These are phyloP conservation scores for Cyclotella atomus DNA, from an alignment of 108 stramenopile genomes.

Conservation along the genomic window DNA sequence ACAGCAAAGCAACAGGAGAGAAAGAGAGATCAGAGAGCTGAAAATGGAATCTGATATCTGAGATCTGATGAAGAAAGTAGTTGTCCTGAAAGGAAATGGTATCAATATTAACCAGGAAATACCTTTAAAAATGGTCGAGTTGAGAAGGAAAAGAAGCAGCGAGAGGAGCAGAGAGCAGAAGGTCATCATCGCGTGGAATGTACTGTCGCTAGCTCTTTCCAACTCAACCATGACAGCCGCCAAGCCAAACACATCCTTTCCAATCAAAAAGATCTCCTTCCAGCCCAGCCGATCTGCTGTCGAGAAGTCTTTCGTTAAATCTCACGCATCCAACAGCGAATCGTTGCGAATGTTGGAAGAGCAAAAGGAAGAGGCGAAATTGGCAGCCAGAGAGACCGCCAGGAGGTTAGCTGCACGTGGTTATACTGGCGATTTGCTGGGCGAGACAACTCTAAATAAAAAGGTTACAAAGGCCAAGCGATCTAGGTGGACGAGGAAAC, in stretches of 20 bases:
- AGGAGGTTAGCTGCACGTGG: constrained; percentile 15
- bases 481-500: not conserved
- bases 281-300: not conserved
- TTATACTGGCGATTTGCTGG: not conserved
- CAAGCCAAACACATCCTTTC: constrained; percentile 2
- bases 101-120: too few relatives aligned
- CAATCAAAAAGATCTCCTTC: constrained; percentile 12
- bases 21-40: too few relatives aligned
- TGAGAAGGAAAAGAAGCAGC: too few relatives aligned
- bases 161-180: too few relatives aligned
- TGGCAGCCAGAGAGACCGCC: constrained; percentile 13
- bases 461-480: not conserved
- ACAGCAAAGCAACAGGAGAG: too few relatives aligned
- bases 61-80: too few relatives aligned
- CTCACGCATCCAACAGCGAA: constrained; percentile 1
- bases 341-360: not conserved
- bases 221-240: constrained; percentile 6
- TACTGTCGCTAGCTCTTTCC: too few relatives aligned
- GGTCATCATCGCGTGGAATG: too few relatives aligned
- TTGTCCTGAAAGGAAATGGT: too few relatives aligned
- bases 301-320: not conserved
- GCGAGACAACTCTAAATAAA: not conserved
- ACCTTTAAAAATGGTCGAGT: too few relatives aligned
- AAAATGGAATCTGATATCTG: too few relatives aligned
- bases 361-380: constrained; percentile 10